phyloP scores from a whole-genome alignment of 2,329 filamentous ascomycete species.

The Hypoxylon sp. region DNA sequence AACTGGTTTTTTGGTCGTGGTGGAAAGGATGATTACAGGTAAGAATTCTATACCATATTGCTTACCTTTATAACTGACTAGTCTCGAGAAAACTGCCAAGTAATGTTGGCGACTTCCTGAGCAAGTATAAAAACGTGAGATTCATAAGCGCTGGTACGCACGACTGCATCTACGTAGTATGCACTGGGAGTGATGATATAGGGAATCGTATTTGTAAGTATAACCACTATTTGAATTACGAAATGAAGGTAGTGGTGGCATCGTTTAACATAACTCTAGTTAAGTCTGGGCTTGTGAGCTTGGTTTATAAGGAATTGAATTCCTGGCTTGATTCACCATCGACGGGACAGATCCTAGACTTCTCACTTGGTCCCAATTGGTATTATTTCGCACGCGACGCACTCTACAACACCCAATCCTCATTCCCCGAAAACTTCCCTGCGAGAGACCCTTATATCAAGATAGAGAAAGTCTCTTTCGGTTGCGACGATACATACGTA shows the following conservation, averaged over 20 bases:
- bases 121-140: neutral
- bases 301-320: neutral
- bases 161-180: neutral
- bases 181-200: neutral
- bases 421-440: neutral
- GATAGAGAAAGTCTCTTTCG: neutral
- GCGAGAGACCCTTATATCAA: neutral
- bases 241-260: too few relatives aligned
- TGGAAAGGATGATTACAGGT: neutral
- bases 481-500: neutral
- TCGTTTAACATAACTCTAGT: neutral
- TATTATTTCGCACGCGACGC: neutral
- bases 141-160: neutral
- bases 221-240: neutral
- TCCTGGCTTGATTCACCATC: neutral
- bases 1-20: neutral
- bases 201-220: neutral
- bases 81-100: neutral
- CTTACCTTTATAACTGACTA: neutral
- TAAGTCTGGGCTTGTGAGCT: neutral
- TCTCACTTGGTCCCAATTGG: neutral
- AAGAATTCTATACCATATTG: neutral
- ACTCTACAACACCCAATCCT: neutral
- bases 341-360: neutral
- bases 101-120: neutral